Conservation (phyloP, 129 eudicot species). For the Chrysanthemum lavandulifolium region DNA sequence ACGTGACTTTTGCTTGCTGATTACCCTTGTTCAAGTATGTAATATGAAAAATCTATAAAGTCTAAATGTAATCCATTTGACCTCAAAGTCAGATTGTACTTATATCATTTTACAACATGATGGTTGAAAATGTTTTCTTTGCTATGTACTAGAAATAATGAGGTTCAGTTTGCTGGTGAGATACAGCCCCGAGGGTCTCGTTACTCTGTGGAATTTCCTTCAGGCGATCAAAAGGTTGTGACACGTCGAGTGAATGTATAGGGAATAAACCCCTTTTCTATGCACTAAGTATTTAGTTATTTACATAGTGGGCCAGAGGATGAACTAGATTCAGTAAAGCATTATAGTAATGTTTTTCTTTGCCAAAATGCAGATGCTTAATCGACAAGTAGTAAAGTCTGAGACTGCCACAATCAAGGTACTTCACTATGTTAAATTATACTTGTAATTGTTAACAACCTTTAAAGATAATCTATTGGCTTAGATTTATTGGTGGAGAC, state of each 20-base stretch:
- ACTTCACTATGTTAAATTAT: conserved; percentile 12
- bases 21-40: no score
- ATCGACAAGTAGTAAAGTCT: conserved; percentile 85
- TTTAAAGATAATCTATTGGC: background rate
- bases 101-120: conserved; percentile 9
- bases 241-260: conserved; percentile 4
- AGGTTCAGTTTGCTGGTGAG: conserved; percentile 95
- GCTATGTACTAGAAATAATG: conserved; percentile 66
- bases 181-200: conserved; percentile 80
- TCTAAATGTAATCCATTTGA: background rate
- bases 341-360: conserved; percentile 11
- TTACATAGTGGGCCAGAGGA: background rate
- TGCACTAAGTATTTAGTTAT: conserved; percentile 5
- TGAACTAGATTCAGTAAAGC: conserved; percentile 9
- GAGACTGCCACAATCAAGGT: conserved; percentile 91
- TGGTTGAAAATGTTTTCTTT: conserved; percentile 37
- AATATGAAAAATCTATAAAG: no score
- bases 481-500: conserved; percentile 1
- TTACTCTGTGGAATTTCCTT: conserved; percentile 47
- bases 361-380: conserved; percentile 70
- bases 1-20: no score
- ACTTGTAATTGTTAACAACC: background rate
- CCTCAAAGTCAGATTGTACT: background rate
- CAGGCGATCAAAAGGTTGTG: conserved; percentile 77
- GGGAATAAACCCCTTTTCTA: conserved; percentile 3